These are phyloP conservation scores for Solanum phureja DNA, from an alignment of 257 asterid species.

Conservation along the genomic window DNA sequence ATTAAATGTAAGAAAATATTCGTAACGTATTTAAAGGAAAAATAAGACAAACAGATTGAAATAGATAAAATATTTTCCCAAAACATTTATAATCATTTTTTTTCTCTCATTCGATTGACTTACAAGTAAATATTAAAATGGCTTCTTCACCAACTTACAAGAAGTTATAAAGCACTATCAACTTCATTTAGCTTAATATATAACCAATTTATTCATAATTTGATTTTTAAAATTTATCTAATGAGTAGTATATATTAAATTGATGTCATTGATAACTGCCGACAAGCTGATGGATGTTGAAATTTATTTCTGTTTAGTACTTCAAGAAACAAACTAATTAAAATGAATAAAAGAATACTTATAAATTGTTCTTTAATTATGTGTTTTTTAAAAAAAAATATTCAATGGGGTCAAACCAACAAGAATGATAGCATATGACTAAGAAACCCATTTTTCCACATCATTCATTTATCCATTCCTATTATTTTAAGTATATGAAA, in stretches of 20 bases:
- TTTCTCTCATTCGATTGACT: neutral
- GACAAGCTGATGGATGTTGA: neutral
- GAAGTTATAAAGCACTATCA: neutral
- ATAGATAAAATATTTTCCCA: neutral
- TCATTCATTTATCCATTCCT: neutral
- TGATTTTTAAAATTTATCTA: neutral
- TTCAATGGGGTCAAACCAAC: neutral
- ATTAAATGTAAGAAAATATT: fast-evolving
- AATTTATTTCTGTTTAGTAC: neutral
- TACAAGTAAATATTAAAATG: neutral
- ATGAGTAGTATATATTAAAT: neutral
- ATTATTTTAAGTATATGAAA: neutral
- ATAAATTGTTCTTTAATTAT: neutral
- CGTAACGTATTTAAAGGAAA: neutral
- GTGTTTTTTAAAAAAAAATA: fast-evolving
- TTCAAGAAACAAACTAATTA: neutral
- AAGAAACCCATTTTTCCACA: slow-evolving; percentile 1
- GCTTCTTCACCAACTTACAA: neutral
- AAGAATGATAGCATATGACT: neutral
- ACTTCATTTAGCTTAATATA: neutral
- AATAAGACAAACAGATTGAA: neutral
- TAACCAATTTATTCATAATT: neutral
- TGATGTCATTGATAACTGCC: neutral
- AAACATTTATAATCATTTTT: neutral
- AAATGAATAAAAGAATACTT: neutral